A percentile compares a stretch with the other conserved stretches of the same genome.
Evolutionary conservation across 495 filamentous ascomycete genomes (phyloP).

Genomic region (Recurvomyces mirabilis): DNA sequence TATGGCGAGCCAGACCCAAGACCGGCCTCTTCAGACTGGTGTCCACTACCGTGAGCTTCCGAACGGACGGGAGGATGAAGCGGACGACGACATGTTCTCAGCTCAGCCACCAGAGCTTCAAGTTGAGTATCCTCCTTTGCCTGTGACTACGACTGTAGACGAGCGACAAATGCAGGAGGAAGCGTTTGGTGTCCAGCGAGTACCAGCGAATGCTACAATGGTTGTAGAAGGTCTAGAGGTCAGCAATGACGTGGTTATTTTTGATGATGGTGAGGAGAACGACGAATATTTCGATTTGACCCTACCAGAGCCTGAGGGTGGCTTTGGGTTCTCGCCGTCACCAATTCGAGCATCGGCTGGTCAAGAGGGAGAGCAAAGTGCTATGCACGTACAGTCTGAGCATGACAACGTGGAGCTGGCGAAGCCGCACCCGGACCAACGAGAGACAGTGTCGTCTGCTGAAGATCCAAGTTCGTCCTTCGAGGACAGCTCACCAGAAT

Average conservation of each 20-base stretch:
- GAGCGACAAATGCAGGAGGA: neutral
- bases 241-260: neutral
- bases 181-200: neutral
- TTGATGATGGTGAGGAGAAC: neutral
- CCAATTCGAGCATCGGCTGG: neutral
- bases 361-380: neutral
- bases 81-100: neutral
- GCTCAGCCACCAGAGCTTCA: neutral
- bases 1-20: neutral
- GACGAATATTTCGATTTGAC: neutral
- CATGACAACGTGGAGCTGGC: too few species aligned
- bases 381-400: too few species aligned
- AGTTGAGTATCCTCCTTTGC: too few species aligned
- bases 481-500: neutral
- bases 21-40: neutral
- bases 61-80: too few species aligned
- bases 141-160: too few species aligned
- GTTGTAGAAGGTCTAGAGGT: neutral
- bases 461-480: slow-evolving; percentile 3
- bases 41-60: too few species aligned
- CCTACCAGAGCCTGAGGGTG: slow-evolving; percentile 2
- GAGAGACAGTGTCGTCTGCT: too few species aligned
- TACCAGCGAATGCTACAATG: neutral
- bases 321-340: slow-evolving; percentile 2
- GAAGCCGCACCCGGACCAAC: too few species aligned